Percentiles rank a stretch among this genome's conserved stretches.
Evolutionary conservation across 2,329 filamentous ascomycete species (phyloP).

Genomic region (Trichoderma simmonsii): DNA sequence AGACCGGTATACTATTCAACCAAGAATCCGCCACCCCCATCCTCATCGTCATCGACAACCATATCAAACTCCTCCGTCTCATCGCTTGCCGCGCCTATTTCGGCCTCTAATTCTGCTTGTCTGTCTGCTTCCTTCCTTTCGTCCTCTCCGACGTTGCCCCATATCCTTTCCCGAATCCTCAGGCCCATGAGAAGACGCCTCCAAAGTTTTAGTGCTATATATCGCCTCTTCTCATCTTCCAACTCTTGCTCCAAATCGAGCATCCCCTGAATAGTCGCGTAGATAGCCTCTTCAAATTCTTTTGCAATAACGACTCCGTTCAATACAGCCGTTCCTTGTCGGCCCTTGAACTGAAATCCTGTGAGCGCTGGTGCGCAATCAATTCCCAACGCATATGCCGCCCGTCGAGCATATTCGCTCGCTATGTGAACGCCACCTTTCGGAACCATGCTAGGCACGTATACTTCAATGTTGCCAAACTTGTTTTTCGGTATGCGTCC

Average conservation of each 20-base stretch:
- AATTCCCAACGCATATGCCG: constrained; percentile 71
- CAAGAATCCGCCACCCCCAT: constrained; percentile 47
- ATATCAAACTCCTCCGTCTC: constrained; percentile 44
- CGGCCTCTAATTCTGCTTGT: constrained; percentile 37
- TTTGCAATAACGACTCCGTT: constrained; percentile 72
- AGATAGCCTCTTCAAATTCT: constrained; percentile 69
- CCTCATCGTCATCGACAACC: constrained; percentile 38
- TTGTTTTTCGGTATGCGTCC: constrained; percentile 84
- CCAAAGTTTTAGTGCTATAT: constrained; percentile 67
- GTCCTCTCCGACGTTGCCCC: constrained; percentile 51
- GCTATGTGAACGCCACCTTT: constrained; percentile 71
- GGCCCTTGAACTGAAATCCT: constrained; percentile 83
- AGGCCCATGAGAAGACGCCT: constrained; percentile 71
- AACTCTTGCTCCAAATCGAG: constrained; percentile 62
- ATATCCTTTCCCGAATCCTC: constrained; percentile 71
- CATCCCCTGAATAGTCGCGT: constrained; percentile 65
- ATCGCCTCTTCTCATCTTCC: constrained; percentile 67
- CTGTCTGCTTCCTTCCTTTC: constrained; percentile 42
- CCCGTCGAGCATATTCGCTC: constrained; percentile 59
- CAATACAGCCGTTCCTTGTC: constrained; percentile 80
- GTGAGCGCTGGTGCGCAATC: constrained; percentile 89
- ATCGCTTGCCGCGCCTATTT: constrained; percentile 38
- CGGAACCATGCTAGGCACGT: constrained; percentile 89
- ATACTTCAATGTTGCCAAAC: constrained; percentile 92
- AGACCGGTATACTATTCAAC: constrained; percentile 30